These are phyloP conservation scores for Paragyromitra xinjiangensis DNA, from an alignment of 495 filamentous ascomycete species.

Conservation along the genomic window DNA sequence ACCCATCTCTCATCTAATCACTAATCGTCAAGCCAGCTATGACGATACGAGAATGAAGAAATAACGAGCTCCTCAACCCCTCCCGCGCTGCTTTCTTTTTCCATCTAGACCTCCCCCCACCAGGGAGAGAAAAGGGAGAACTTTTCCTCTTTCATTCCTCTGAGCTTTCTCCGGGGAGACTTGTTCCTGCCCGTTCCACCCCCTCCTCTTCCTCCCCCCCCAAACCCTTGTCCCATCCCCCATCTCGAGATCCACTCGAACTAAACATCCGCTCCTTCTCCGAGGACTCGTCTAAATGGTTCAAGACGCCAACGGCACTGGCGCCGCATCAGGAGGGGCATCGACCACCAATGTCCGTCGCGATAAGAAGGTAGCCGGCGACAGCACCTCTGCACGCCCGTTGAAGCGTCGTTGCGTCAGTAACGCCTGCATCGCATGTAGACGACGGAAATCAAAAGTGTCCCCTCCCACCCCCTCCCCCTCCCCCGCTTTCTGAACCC, in stretches of 20 bases:
- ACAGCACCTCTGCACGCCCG: constrained; percentile 41
- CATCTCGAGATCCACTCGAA: not conserved
- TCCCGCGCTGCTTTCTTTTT: not conserved
- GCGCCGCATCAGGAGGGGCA: not conserved
- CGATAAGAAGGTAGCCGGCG: constrained; percentile 41
- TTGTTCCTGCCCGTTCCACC: constrained; percentile 2
- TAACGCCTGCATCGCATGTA: constrained; percentile 91
- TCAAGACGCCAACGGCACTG: constrained; percentile 9
- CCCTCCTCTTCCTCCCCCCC: not conserved
- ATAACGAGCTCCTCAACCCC: not conserved
- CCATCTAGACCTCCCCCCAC: not conserved
- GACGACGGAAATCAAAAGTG: constrained; percentile 87
- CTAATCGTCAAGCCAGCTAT: not conserved
- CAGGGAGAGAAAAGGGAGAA: not conserved
- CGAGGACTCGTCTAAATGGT: constrained; percentile 16
- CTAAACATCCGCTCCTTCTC: not conserved
- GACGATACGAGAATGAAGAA: not conserved
- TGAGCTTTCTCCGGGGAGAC: constrained; percentile 18
- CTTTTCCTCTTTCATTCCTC: constrained; percentile 5
- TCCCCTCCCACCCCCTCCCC: not conserved
- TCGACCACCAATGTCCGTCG: constrained; percentile 25
- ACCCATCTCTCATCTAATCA: not conserved
- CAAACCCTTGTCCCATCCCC: not conserved
- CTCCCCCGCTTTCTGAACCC: constrained; percentile 13
- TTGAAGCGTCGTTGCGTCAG: constrained; percentile 87